Evolutionary conservation across 176 grass and related monocot genomes (phyloP), one percentile per base, ranked within the genome.

Genomic region (Eremochloa ophiuroides): DNA sequence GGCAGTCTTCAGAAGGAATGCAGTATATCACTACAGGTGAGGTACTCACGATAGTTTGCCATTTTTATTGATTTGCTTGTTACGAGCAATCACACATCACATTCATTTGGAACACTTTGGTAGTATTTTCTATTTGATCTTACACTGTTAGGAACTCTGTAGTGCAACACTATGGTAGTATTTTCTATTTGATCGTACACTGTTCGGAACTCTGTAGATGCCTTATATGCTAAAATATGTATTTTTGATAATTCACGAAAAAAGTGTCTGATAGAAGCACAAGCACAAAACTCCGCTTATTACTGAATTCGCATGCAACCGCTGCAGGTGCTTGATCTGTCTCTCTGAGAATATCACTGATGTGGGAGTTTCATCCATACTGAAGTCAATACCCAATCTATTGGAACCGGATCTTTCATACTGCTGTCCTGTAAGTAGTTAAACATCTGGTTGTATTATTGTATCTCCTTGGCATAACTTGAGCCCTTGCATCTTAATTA

Each of bases 281-380:
- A n/a, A n/a, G n/a, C n/a, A 17, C 27, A 4, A 11, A 35, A 25
- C 11, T 73, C 33, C 34, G 28, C 29, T 82, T 46, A 62, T 82
- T 38, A 62, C 38, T 43, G 41, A 87, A 8, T 26, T 62, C 22
- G 12, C 31, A 51, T 69, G n/a, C 80, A 46, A 74, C 71, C 8
- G 1, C 80, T 86, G 35, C 88, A 97, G 92, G 90, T 81, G 33
- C 92, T 98, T 68, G 88, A 95, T 84, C 35, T 98, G 71, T 98
- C 92, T 70, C 91, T 94, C 86, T 75, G 84, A 80, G 15, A 87
- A 87, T 81, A 61, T 91, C 37, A 94, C 74, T 58, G 43, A 82
- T 74, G 47, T 31, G 40, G 88, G 90, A 61, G 55, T 94, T 58
- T 84, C 88, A 39, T 83, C 84, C 71, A 46, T 91, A 18, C 64